These are phyloP conservation scores for Rhododendron henanense DNA, from an alignment of 148 eudicot species.

Conservation along the genomic window DNA sequence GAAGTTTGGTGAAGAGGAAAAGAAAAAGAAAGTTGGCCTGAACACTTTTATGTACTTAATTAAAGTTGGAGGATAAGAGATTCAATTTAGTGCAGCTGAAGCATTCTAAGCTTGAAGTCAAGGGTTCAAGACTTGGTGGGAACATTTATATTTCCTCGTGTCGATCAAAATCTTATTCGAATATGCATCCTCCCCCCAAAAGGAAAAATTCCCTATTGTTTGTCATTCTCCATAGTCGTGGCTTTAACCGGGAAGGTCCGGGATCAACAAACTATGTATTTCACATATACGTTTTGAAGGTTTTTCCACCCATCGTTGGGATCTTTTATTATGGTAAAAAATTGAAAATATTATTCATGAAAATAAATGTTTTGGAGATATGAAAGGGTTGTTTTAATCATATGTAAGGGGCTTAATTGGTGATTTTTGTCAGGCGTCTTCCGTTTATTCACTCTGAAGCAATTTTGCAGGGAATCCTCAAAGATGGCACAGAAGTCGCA, in stretches of 20 bases:
- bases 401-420: neutral
- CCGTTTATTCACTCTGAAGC: neutral
- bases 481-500: slow-evolving; percentile 65
- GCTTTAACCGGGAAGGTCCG: neutral
- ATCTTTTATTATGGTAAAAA: neutral
- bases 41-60: too few species aligned
- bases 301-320: neutral
- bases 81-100: too few species aligned
- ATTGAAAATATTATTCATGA: neutral
- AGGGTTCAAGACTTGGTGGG: too few species aligned
- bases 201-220: neutral
- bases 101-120: too few species aligned
- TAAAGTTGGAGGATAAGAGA: too few species aligned
- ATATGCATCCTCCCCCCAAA: too few species aligned
- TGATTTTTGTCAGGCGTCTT: neutral
- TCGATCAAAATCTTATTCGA: too few species aligned
- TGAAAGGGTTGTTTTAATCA: neutral
- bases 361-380: neutral
- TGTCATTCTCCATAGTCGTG: neutral
- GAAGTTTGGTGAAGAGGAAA: too few species aligned
- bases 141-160: too few species aligned
- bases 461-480: slow-evolving; percentile 62
- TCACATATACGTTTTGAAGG: neutral
- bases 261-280: neutral
- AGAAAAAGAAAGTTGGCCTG: too few species aligned